Percentiles rank a stretch among this genome's conserved stretches.
Conservation (phyloP, 2,329 filamentous ascomycete species). For the Furcasterigmium sp. region DNA sequence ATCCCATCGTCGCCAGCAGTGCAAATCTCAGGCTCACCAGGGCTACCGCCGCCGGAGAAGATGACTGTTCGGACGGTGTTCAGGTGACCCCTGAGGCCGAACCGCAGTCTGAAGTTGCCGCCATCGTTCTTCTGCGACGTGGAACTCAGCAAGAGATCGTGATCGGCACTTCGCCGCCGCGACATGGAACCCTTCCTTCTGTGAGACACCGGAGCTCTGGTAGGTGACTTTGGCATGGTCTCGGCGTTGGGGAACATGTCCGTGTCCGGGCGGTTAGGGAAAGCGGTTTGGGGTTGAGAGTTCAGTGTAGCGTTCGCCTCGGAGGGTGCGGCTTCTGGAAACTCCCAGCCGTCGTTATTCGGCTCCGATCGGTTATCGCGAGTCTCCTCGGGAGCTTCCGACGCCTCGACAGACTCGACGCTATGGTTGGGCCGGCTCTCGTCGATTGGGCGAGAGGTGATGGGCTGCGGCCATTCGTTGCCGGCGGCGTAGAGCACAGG, state of each 20-base stretch:
- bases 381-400: slow-evolving; percentile 34
- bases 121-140: slow-evolving; percentile 58
- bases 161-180: slow-evolving; percentile 64
- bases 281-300: slow-evolving; percentile 29
- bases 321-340: slow-evolving; percentile 69
- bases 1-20: slow-evolving; percentile 93
- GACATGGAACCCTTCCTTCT: slow-evolving; percentile 77
- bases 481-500: slow-evolving; percentile 29
- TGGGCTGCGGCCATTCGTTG: slow-evolving; percentile 24
- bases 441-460: slow-evolving; percentile 22
- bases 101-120: slow-evolving; percentile 84
- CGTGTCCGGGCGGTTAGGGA: slow-evolving; percentile 68
- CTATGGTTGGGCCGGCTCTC: slow-evolving; percentile 30
- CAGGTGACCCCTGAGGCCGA: slow-evolving; percentile 85
- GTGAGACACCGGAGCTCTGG: slow-evolving; percentile 62
- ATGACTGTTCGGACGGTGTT: slow-evolving; percentile 93
- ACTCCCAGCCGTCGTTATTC: slow-evolving; percentile 83
- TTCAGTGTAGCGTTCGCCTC: slow-evolving; percentile 43
- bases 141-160: slow-evolving; percentile 49
- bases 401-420: slow-evolving; percentile 30
- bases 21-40: slow-evolving; percentile 93
- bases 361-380: slow-evolving; percentile 30
- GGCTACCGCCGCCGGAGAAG: slow-evolving; percentile 93
- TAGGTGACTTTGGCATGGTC: slow-evolving; percentile 74
- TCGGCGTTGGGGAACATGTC: slow-evolving; percentile 83